Conservation (phyloP, 2,329 filamentous ascomycete species). For the Paecilomyces dactylethromorphus region DNA sequence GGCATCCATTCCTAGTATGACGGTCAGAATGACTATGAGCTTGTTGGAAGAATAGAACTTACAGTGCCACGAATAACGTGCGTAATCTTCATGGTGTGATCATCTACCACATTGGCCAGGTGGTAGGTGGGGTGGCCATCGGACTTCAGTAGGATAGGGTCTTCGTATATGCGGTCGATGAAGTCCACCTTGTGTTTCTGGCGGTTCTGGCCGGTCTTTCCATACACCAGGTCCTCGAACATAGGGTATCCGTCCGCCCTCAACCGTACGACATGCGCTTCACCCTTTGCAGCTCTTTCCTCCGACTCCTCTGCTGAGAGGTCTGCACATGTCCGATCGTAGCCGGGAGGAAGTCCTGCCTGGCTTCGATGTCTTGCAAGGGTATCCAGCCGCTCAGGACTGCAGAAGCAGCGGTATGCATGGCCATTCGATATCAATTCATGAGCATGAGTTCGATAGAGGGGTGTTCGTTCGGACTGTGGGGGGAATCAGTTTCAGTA, state of each 20-base stretch:
- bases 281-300: conserved; percentile 60
- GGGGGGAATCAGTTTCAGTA: conserved; percentile 8
- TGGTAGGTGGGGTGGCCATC: conserved; percentile 95
- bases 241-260: conserved; percentile 58
- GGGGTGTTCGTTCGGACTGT: conserved; percentile 68
- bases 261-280: conserved; percentile 72
- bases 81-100: conserved; percentile 90
- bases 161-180: conserved; percentile 56
- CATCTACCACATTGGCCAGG: conserved; percentile 93
- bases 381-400: conserved; percentile 59
- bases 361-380: conserved; percentile 59
- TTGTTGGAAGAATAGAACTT: conserved; percentile 19
- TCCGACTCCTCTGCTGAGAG: conserved; percentile 63
- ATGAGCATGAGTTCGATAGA: conserved; percentile 67
- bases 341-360: conserved; percentile 53
- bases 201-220: conserved; percentile 48
- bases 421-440: conserved; percentile 62
- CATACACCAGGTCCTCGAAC: conserved; percentile 76
- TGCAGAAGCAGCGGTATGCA: conserved; percentile 93
- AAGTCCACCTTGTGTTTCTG: conserved; percentile 40
- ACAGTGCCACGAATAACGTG: conserved; percentile 87
- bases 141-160: conserved; percentile 84
- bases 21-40: background rate
- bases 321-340: conserved; percentile 66
- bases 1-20: conserved; percentile 79